Evolutionary conservation across 2,329 filamentous ascomycete genomes (phyloP).

Genomic region (Pezicula carpinea): DNA sequence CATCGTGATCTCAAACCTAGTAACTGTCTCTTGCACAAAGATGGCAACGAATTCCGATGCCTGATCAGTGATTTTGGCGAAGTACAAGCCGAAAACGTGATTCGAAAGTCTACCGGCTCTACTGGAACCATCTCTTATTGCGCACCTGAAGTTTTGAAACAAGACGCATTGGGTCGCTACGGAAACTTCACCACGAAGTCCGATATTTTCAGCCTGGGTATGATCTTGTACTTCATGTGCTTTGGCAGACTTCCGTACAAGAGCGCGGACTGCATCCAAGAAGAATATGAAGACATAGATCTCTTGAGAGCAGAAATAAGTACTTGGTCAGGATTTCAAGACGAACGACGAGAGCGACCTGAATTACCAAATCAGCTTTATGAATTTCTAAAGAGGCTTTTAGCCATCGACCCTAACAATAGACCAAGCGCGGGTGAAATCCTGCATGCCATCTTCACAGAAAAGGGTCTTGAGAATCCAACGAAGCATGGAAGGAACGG

Average conservation of each 20-base stretch:
- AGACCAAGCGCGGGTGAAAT: conserved; percentile 86
- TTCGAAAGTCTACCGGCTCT: conserved; percentile 83
- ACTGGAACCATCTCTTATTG: conserved; percentile 98
- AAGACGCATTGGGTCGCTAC: conserved; percentile 64
- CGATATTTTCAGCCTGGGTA: conserved; percentile 95
- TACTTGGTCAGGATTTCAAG: conserved; percentile 81
- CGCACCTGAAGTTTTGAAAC: conserved; percentile 83
- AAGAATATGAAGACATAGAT: conserved; percentile 90
- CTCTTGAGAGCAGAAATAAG: conserved; percentile 80
- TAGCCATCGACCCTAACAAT: conserved; percentile 71
- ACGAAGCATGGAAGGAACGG: conserved; percentile 19
- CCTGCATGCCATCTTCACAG: conserved; percentile 38
- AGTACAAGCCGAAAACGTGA: conserved; percentile 78
- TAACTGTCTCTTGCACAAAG: conserved; percentile 83
- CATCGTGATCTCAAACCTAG: conserved; percentile 94
- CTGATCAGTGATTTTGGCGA: conserved; percentile 98
- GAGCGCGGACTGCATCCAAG: conserved; percentile 78
- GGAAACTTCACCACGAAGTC: conserved; percentile 97
- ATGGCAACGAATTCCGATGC: conserved; percentile 67
- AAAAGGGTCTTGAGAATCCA: conserved; percentile 26
- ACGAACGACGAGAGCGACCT: conserved; percentile 66
- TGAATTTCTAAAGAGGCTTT: conserved; percentile 71
- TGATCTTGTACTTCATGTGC: conserved; percentile 98
- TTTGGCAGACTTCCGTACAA: conserved; percentile 84
- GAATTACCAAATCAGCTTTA: conserved; percentile 87